Evolutionary conservation across 768 basidiomycete species (phyloP).

Genomic region (Pisolithus microcarpus): DNA sequence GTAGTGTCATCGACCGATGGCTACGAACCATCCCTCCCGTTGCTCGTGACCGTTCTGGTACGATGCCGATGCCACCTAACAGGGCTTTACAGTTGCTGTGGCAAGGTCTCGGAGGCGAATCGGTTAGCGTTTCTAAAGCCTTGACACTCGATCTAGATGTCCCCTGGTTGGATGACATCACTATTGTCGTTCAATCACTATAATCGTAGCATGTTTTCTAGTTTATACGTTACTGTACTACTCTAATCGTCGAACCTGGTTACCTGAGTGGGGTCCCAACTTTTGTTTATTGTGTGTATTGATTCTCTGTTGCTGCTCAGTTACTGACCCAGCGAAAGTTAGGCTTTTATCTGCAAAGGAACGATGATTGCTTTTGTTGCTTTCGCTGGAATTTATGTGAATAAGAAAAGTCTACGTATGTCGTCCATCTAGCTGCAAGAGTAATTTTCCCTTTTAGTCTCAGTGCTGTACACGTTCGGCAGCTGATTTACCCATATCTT

Average conservation of each 20-base stretch:
- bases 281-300: too few relatives aligned
- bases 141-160: conserved; percentile 58
- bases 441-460: too few relatives aligned
- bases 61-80: conserved; percentile 28
- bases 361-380: too few relatives aligned
- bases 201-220: conserved; percentile 14
- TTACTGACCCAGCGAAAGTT: too few relatives aligned
- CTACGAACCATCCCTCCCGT: conserved; percentile 38
- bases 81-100: conserved; percentile 54
- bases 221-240: not conserved
- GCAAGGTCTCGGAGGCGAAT: conserved; percentile 51
- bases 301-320: too few relatives aligned
- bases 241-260: not conserved
- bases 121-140: conserved; percentile 45
- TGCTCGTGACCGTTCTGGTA: conserved; percentile 6
- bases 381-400: too few relatives aligned
- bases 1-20: conserved; percentile 46
- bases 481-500: too few relatives aligned
- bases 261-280: not conserved
- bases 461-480: too few relatives aligned
- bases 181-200: conserved; percentile 56
- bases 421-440: too few relatives aligned
- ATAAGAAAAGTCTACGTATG: too few relatives aligned
- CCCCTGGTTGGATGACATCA: conserved; percentile 64
- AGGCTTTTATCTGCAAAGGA: too few relatives aligned